Base-by-base conservation (phyloP, 1,284 basidiomycete species). In the Ganoderma sp. region DNA sequence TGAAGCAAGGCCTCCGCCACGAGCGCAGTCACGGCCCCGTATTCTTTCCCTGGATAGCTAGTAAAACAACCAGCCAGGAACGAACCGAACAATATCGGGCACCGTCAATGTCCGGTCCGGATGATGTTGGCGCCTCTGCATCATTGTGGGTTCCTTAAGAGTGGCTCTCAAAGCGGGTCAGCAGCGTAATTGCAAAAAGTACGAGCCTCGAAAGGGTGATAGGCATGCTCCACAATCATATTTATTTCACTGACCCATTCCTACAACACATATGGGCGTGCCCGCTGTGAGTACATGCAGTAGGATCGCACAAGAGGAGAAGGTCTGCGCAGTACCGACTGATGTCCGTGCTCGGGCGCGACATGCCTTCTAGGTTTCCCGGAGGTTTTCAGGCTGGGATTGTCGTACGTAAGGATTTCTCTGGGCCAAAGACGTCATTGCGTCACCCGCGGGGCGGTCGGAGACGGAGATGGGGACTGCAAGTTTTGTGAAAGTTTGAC, bases 1-100 rank as follows among this genome's bases (percentile, higher is more conserved):
- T 70, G 67, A 64, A 69, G 70, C 67, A 41, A 57, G 41, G 34
- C 19, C 41, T 32, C 17, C 22, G 37, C 54, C 65, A 43, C 59
- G 58, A 52, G 61, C 52, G 45, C 59, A 66, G 62, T 48, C 45
- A 48, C 45, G n/a, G 45, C 45, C n/a, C 45, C 9, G 19, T 28
- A 25, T 25, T 5, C 48, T 52, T 22, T 22, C 48, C 48, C 22
- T n/a, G n/a, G 25, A 48, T 12, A 48, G 45, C 19, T 48, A 22
- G 22, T 4, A 52, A 52, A 52, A 14, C 48, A 52, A 25, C 48
- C 48, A 28, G 48, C n/a, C 22, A 52, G 48, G 48, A 52, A 52
- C 48, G 48, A 14, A 14, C 48, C 10, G 48, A 52, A 52, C 22
- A 22, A 52, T 52, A 25, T 52, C 48, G 22, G 22, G 22, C 22